Evolutionary conservation across 2,329 filamentous ascomycete species (phyloP), one percentile per base, ranked within the genome.

Genomic region (Microcyclospora tardicrescens): DNA sequence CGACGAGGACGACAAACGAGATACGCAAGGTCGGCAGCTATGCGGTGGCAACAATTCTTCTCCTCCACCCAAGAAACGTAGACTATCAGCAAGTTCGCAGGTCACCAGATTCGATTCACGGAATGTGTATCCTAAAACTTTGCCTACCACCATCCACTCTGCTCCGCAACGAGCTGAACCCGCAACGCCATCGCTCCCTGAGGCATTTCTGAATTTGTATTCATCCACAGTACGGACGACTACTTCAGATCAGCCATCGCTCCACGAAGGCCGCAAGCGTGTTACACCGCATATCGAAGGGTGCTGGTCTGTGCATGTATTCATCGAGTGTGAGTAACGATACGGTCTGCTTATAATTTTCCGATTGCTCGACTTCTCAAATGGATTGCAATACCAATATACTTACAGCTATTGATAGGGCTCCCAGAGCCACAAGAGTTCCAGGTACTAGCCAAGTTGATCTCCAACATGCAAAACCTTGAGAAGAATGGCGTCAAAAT

Each of bases 261-360:
- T 96, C 41, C 91, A 98, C 59, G 81, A 81, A 27, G 91, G 91
- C 38, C 78, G 89, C 34, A 84, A 79, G 56, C 75, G 91, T 32
- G 73, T 80, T 41, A 82, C 77, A 35, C 87, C 89, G 16, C 91
- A 98, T 61, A 68, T 89, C 16, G 75, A 78, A 42, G 91, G 91
- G 43, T 84, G 86, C 59, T 98, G 91, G 91, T 85, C 89, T 1
- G 85, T 79, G 28, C 89, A 96, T 61, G 58, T 96, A 34, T 96
- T 93, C 59, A 68, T 94, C 40, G 89, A 96, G 65, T 98, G 91
- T 93, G 69, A 63, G 77, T 66, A 35, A 10, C 28, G 34, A 24
- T 24, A 24, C 19, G 19, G 19, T 24, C 19, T 24, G 19, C 19
- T 24, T 34, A 15, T 34, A 27, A n/a, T 38, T 28, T 38, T n/a